Evolutionary conservation across 306 rosid species (phyloP).

Genomic region (Dalbergia cochinchinensis): DNA sequence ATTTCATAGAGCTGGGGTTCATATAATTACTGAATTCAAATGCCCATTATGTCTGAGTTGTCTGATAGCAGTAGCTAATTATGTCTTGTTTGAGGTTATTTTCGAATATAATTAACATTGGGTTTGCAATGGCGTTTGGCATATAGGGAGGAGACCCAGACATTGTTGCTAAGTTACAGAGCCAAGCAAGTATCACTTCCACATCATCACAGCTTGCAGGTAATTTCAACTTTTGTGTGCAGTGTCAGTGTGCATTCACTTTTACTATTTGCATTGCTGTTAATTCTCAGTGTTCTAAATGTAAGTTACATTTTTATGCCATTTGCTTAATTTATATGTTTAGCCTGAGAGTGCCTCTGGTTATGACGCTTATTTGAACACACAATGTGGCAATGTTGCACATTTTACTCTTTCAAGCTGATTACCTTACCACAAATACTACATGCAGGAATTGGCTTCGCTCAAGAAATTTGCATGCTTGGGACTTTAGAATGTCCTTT

Average conservation of each 20-base stretch:
- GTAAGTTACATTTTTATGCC: no score
- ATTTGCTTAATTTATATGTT: no score
- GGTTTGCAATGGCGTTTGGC: slow-evolving; percentile 26
- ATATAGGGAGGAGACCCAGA: slow-evolving; percentile 67
- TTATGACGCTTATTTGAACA: no score
- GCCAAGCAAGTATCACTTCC: slow-evolving; percentile 59
- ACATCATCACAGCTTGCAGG: slow-evolving; percentile 66
- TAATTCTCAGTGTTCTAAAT: background rate
- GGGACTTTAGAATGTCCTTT: no score
- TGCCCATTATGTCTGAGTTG: background rate
- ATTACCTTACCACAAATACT: no score
- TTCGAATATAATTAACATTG: background rate
- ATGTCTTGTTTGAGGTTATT: background rate
- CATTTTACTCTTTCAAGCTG: no score
- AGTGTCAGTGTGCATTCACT: background rate
- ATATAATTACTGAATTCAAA: no score
- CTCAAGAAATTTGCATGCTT: no score
- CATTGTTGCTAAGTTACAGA: slow-evolving; percentile 52
- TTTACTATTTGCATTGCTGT: background rate
- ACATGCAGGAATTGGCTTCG: no score
- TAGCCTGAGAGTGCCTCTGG: no score
- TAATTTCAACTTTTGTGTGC: slow-evolving; percentile 16
- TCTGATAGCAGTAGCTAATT: background rate
- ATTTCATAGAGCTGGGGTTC: no score
- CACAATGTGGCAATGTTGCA: no score